Evolutionary conservation across 179 eudicot genomes (phyloP).

Genomic region (Silene vulgaris): DNA sequence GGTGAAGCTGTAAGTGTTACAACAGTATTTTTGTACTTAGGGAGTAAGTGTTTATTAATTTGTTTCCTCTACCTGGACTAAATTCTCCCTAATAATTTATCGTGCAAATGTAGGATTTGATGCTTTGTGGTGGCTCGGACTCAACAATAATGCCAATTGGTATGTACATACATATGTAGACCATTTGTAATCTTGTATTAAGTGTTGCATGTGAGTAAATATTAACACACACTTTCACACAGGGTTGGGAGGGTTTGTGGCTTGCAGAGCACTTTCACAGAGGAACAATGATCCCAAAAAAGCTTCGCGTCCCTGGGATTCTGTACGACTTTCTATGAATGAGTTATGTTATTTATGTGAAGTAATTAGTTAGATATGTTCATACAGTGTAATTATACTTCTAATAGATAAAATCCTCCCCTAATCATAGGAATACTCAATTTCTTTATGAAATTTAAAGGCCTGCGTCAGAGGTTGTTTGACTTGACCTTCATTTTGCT

Average conservation of each 20-base stretch:
- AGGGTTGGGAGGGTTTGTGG: constrained; percentile 98
- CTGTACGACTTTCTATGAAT: constrained; percentile 35
- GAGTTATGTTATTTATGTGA: too few species aligned
- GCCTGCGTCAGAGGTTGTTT: background rate
- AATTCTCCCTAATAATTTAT: background rate
- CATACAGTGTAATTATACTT: background rate
- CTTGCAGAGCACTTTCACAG: constrained; percentile 91
- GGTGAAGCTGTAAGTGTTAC: constrained; percentile 83
- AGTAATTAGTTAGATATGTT: background rate
- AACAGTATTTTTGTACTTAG: constrained; percentile 11
- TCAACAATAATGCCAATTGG: constrained; percentile 87
- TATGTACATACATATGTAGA: constrained; percentile 26
- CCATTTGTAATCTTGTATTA: constrained; percentile 2
- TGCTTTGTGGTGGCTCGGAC: constrained; percentile 99
- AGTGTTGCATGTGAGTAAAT: background rate
- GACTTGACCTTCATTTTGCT: constrained; percentile 13
- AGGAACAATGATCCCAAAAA: constrained; percentile 79
- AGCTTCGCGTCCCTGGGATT: constrained; percentile 98
- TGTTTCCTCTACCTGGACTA: background rate
- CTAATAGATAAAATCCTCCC: too few species aligned
- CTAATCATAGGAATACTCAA: background rate
- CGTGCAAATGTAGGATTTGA: constrained; percentile 58
- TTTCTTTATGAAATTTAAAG: background rate
- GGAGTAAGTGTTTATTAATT: constrained; percentile 4
- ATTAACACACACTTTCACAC: constrained; percentile 21